A percentile compares a stretch with the other conserved stretches of the same genome.
Evolutionary conservation across 1,139 yeast genomes (phyloP).

Genomic region (Debaryomyces robertsiae): DNA sequence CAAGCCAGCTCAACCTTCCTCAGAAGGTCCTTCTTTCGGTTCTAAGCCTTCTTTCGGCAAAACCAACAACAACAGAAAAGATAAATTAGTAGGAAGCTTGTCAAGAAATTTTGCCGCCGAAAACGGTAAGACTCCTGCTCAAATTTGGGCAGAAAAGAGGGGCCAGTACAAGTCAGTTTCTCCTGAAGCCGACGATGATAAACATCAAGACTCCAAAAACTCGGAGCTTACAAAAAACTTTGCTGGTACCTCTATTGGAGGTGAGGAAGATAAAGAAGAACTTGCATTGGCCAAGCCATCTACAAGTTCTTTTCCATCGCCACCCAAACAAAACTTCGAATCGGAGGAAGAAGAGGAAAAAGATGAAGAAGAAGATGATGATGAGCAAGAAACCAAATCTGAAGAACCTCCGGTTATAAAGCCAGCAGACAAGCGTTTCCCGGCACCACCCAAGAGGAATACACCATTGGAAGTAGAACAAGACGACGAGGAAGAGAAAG

Average conservation of each 20-base stretch:
- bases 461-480: constrained; percentile 14
- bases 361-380: background rate
- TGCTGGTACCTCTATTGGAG: constrained; percentile 10
- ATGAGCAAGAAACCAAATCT: constrained; percentile 7
- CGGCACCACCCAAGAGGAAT: constrained; percentile 29
- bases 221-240: constrained; percentile 15
- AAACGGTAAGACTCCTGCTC: constrained; percentile 91
- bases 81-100: constrained; percentile 62
- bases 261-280: constrained; percentile 25
- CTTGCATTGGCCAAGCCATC: constrained; percentile 28
- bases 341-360: constrained; percentile 3
- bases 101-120: constrained; percentile 70
- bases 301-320: constrained; percentile 11
- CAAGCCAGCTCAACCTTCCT: constrained; percentile 31
- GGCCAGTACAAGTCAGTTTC: constrained; percentile 58
- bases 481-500: constrained; percentile 17
- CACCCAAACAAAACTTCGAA: constrained; percentile 25
- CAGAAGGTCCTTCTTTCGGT: constrained; percentile 49
- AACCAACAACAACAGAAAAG: constrained; percentile 33
- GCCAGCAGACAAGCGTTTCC: constrained; percentile 18
- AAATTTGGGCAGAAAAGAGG: constrained; percentile 91
- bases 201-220: constrained; percentile 10
- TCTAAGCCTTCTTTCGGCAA: constrained; percentile 49
- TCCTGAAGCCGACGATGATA: constrained; percentile 18
- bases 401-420: constrained; percentile 14